Evolutionary conservation across 257 asterid genomes (phyloP).

Genomic region (Solanum sparsipilum): DNA sequence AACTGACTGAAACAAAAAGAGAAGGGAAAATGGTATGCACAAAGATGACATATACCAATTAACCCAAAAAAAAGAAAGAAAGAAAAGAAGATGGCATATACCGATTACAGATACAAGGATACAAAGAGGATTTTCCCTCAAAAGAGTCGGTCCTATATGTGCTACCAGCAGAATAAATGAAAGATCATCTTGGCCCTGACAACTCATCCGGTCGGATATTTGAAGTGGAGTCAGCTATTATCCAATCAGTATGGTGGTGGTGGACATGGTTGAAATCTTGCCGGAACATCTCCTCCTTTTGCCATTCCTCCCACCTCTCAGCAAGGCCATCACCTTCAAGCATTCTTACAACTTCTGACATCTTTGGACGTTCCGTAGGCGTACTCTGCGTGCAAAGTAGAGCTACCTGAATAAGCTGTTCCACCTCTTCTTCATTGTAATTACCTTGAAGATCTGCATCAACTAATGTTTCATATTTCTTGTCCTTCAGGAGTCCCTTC

Average conservation of each 20-base stretch:
- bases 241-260: slow-evolving; percentile 32
- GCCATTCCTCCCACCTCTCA: slow-evolving; percentile 46
- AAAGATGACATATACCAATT: neutral
- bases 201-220: slow-evolving; percentile 28
- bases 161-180: neutral
- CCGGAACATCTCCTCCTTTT: slow-evolving; percentile 34
- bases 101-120: neutral
- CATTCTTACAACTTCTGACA: slow-evolving; percentile 44
- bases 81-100: neutral
- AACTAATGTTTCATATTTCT: slow-evolving; percentile 25
- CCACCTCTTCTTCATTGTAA: slow-evolving; percentile 30
- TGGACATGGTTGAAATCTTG: slow-evolving; percentile 20
- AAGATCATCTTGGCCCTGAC: slow-evolving; percentile 33
- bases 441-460: slow-evolving; percentile 33
- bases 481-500: slow-evolving; percentile 29
- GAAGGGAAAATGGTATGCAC: slow-evolving; percentile 10
- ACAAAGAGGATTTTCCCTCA: neutral
- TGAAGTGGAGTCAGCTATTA: slow-evolving; percentile 22
- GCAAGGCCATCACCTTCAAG: slow-evolving; percentile 49
- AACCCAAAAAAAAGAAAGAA: neutral
- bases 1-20: neutral
- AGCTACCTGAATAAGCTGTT: slow-evolving; percentile 38
- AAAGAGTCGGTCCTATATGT: neutral
- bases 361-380: slow-evolving; percentile 34
- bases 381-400: slow-evolving; percentile 36